Conservation (phyloP, 1,139 yeast species). For the Waltiozyma sp. region DNA sequence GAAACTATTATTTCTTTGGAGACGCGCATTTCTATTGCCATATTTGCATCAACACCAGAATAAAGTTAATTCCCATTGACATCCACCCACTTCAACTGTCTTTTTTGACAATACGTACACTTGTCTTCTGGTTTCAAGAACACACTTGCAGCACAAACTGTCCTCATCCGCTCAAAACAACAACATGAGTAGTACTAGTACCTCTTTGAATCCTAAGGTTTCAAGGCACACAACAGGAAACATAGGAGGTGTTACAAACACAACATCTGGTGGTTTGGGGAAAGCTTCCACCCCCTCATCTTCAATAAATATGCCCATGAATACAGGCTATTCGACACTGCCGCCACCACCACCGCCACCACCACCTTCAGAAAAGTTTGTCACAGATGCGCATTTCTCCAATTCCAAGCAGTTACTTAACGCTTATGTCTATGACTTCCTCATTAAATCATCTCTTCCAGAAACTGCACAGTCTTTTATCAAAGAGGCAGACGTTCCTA, state of each 20-base stretch:
- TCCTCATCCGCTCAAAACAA: not conserved
- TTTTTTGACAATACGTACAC: no score
- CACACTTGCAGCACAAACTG: no score
- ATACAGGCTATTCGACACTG: no score
- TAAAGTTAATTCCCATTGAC: not conserved
- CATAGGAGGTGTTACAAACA: no score
- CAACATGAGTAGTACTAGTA: not conserved
- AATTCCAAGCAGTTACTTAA: conserved; percentile 61
- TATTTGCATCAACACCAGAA: not conserved
- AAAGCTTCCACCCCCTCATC: no score
- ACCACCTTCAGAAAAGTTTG: conserved; percentile 3
- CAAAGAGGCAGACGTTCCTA: conserved; percentile 50
- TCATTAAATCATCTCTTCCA: conserved; percentile 60
- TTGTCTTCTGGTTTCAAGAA: no score
- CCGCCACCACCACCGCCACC: not conserved
- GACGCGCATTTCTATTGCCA: not conserved
- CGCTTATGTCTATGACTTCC: conserved; percentile 79
- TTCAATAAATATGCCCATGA: not conserved
- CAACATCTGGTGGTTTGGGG: no score
- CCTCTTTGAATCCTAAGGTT: not conserved
- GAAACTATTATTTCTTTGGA: not conserved
- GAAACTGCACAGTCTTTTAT: conserved; percentile 66
- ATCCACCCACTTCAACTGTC: no score
- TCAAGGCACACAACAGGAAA: not conserved
- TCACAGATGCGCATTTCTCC: conserved; percentile 41